Base-by-base conservation (phyloP, 2,329 filamentous ascomycete species). In the Aureobasidium uvarum region DNA sequence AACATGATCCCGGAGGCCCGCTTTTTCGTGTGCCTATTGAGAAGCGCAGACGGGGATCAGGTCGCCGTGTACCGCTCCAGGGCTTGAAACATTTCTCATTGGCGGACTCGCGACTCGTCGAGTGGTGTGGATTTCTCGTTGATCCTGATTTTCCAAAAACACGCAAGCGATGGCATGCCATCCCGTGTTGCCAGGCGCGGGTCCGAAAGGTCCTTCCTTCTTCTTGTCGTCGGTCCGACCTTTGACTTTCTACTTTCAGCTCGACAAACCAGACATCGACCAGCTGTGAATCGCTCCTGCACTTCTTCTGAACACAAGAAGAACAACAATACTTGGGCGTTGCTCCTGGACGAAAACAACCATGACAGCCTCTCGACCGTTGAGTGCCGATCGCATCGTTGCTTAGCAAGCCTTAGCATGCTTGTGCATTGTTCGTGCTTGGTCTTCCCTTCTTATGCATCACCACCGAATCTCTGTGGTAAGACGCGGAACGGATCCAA, bases 121-220 rank as follows among this genome's bases (percentile, higher is more conserved):
- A 60, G 43, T 14, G 56, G 14, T 60, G 43, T 36, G 36, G 25
- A 45, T 58, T 45, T 18, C 39, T 23, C 36, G 56, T 48, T 60
- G 56, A 60, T 60, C 56, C n/a, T 60, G 56, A 60, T 60, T 60
- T 56, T 38, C n/a, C 13, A 59, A 13, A 41, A 41, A 46, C 55
- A 46, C 43, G 56, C 41, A 60, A 46, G 18, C 18, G 28, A 20
- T 31, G 20, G 28, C 41, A 20, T 31, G 20, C 18, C 41, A 25
- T n/a, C 43, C 41, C 43, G 54, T 28, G 31, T 48, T 23, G 39
- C 28, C 55, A 41, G 39, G 25, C 23, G 13, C 51, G 20, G 11
- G 7, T 7, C 36, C 38, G 54, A 58, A 6, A 31, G 2, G 33
- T 58, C 41, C 56, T 38, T 36, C 28, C 56, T 46, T 36, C 28